phyloP scores from a whole-genome alignment of 2,329 filamentous ascomycete species.

The Pseudogymnoascus pannorum region DNA sequence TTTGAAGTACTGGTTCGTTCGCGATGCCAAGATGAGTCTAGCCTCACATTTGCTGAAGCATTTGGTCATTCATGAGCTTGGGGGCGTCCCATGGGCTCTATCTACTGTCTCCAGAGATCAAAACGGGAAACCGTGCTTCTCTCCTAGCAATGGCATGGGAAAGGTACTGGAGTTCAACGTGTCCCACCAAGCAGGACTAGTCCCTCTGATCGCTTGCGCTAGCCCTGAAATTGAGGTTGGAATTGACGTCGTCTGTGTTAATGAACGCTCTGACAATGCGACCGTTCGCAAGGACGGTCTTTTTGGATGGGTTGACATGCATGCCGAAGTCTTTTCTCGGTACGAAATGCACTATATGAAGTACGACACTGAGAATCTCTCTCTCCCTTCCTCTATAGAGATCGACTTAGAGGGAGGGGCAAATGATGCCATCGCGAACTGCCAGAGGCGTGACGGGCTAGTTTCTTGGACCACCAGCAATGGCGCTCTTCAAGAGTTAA shows the following conservation, averaged over 20 bases:
- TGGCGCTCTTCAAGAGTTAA: conserved; percentile 29
- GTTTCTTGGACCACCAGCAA: conserved; percentile 13
- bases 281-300: conserved; percentile 54
- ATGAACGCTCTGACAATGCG: conserved; percentile 58
- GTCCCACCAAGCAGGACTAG: conserved; percentile 69
- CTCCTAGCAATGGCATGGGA: conserved; percentile 1
- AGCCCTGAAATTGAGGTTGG: conserved; percentile 46
- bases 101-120: conserved; percentile 50
- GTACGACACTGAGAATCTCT: conserved; percentile 27
- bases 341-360: conserved; percentile 58
- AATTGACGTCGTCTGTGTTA: conserved; percentile 68
- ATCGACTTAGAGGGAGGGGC: background rate
- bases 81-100: conserved; percentile 52
- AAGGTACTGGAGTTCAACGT: conserved; percentile 54
- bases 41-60: conserved; percentile 69
- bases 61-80: conserved; percentile 53
- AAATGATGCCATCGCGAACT: conserved; percentile 20
- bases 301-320: conserved; percentile 61
- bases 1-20: conserved; percentile 55
- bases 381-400: conserved; percentile 12
- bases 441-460: conserved; percentile 21
- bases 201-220: conserved; percentile 51
- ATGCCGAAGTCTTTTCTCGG: conserved; percentile 60
- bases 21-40: conserved; percentile 68
- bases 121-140: conserved; percentile 38